Conservation (phyloP, 139 green algal genomes). For the Picochlorum sp. region DNA sequence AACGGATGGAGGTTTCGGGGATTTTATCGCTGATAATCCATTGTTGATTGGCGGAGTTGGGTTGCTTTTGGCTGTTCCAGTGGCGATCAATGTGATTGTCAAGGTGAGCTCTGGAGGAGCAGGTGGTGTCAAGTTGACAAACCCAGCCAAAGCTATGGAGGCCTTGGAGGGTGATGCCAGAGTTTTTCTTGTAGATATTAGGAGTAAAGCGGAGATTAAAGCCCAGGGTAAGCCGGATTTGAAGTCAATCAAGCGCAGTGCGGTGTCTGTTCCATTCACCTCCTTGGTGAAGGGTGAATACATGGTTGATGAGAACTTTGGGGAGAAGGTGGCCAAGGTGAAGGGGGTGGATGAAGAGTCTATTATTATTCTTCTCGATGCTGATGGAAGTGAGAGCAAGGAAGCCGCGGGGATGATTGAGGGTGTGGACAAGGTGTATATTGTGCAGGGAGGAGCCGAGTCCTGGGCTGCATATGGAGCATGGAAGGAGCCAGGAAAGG, state of each 20-base stretch:
- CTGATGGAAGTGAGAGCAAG: constrained; percentile 13
- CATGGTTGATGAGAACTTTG: constrained; percentile 26
- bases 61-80: constrained; percentile 10
- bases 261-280: constrained; percentile 21
- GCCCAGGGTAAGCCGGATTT: constrained; percentile 32
- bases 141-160: constrained; percentile 21
- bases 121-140: constrained; percentile 21
- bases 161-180: constrained; percentile 14
- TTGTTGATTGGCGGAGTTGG: constrained; percentile 15
- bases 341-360: constrained; percentile 15
- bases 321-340: constrained; percentile 25
- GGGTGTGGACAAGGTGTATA: constrained; percentile 28
- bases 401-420: constrained; percentile 24
- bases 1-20: background rate
- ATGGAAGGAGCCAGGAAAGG: constrained; percentile 16
- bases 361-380: constrained; percentile 35
- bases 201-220: constrained; percentile 29
- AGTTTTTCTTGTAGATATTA: constrained; percentile 33
- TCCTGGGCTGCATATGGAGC: constrained; percentile 27
- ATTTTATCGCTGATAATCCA: constrained; percentile 19
- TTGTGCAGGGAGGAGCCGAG: constrained; percentile 35
- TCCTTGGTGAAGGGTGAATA: constrained; percentile 13
- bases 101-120: constrained; percentile 1
- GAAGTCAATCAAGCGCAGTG: constrained; percentile 13
- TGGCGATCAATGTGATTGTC: constrained; percentile 12